Conservation (phyloP, 306 rosid genomes). For the Carpinus viminea region DNA sequence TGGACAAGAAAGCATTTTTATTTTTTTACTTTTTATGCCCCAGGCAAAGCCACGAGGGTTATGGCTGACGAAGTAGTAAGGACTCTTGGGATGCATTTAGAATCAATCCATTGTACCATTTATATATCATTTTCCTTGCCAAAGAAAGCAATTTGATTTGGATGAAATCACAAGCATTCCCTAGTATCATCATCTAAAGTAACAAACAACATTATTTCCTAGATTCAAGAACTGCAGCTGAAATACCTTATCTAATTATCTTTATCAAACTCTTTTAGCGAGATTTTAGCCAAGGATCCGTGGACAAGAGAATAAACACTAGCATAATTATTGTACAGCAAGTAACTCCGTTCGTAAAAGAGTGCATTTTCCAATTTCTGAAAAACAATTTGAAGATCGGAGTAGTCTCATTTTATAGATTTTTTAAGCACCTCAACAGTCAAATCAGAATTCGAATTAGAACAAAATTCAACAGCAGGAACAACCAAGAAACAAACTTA, state of each 20-base stretch:
- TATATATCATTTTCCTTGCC: constrained; percentile 13
- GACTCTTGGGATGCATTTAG: background rate
- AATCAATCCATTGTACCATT: background rate
- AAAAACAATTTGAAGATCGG: constrained; percentile 19
- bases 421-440: constrained; percentile 13
- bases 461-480: constrained; percentile 24
- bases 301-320: background rate
- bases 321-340: constrained; percentile 10
- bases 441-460: constrained; percentile 3
- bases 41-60: constrained; percentile 8
- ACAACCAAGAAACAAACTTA: background rate
- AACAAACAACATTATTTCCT: background rate
- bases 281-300: background rate
- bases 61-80: background rate
- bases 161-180: background rate
- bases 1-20: background rate
- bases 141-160: background rate
- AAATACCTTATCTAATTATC: background rate
- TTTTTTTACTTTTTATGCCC: constrained; percentile 1
- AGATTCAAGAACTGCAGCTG: constrained; percentile 6
- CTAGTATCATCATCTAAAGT: constrained; percentile 2
- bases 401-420: constrained; percentile 1
- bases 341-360: constrained; percentile 20
- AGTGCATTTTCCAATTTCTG: constrained; percentile 4
- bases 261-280: background rate